These are phyloP conservation scores for Vachellia pachyceras DNA, from an alignment of 306 rosid genomes.

Conservation along the genomic window DNA sequence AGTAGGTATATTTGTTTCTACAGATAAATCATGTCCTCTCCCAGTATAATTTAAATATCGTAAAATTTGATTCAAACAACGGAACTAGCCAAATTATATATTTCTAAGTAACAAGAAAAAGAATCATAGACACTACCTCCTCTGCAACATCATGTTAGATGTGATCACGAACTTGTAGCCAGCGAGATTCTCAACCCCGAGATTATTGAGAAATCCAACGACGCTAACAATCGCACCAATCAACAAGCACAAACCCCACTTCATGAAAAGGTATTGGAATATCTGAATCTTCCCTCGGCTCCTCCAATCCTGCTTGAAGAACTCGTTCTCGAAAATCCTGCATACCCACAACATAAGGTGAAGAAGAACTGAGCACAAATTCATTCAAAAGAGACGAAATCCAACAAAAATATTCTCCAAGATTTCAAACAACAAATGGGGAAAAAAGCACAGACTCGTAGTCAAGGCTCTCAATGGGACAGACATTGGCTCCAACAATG, in stretches of 20 bases:
- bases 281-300: slow-evolving; percentile 60
- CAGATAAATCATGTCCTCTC: too few relatives aligned
- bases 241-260: slow-evolving; percentile 76
- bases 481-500: slow-evolving; percentile 83
- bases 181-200: slow-evolving; percentile 93
- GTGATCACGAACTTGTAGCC: slow-evolving; percentile 92
- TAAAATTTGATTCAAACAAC: too few relatives aligned
- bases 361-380: background rate
- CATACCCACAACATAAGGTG: slow-evolving; percentile 8
- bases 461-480: slow-evolving; percentile 96
- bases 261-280: slow-evolving; percentile 69
- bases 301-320: slow-evolving; percentile 94
- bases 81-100: too few relatives aligned
- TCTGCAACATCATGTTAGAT: slow-evolving; percentile 82
- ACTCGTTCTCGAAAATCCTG: slow-evolving; percentile 84
- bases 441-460: slow-evolving; percentile 63
- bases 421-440: background rate
- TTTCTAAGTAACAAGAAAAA: background rate
- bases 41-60: too few relatives aligned
- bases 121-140: slow-evolving; percentile 45
- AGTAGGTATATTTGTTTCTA: too few relatives aligned
- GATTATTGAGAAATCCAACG: slow-evolving; percentile 80
- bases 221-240: slow-evolving; percentile 71
- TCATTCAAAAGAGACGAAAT: background rate
- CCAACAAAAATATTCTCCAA: background rate